phyloP scores from a whole-genome alignment of 306 rosid species.

The Casuarina cunninghamiana region DNA sequence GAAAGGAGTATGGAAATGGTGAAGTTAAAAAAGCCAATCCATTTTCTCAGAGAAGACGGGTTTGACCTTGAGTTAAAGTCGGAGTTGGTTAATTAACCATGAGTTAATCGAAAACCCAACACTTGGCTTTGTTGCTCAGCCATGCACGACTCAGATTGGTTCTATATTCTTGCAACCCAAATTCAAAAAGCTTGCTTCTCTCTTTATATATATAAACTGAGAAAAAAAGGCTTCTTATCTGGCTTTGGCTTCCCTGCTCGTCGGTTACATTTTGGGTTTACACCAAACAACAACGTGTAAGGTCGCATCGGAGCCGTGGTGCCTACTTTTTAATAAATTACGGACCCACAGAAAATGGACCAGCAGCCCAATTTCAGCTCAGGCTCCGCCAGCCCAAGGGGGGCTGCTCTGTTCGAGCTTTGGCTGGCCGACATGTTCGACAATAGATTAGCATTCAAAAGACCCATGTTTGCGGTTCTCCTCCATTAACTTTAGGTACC shows the following conservation, averaged over 20 bases:
- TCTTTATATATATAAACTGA: too few species aligned
- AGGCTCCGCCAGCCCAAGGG: not conserved
- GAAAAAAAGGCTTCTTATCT: not conserved
- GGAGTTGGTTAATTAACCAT: slow-evolving; percentile 47
- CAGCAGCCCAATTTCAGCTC: not conserved
- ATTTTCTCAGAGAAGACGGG: not conserved
- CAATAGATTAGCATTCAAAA: too few species aligned
- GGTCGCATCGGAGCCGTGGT: not conserved
- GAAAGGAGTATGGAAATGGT: slow-evolving; percentile 15
- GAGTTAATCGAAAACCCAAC: slow-evolving; percentile 53
- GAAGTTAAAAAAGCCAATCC: not conserved
- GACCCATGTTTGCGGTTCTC: too few species aligned
- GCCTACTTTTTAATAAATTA: not conserved
- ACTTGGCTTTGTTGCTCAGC: slow-evolving; percentile 72
- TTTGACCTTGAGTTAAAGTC: slow-evolving; percentile 36
- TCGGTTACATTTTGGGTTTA: slow-evolving; percentile 17
- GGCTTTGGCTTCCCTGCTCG: slow-evolving; percentile 6
- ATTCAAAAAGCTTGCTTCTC: too few species aligned
- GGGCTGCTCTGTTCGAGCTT: not conserved
- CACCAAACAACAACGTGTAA: not conserved
- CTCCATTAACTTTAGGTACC: too few species aligned
- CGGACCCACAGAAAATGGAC: too few species aligned
- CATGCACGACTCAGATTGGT: slow-evolving; percentile 72
- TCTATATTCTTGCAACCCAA: slow-evolving; percentile 36
- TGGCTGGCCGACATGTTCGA: too few species aligned